Base-by-base conservation (phyloP, 345 rosid species). In the Turritis glabra region DNA sequence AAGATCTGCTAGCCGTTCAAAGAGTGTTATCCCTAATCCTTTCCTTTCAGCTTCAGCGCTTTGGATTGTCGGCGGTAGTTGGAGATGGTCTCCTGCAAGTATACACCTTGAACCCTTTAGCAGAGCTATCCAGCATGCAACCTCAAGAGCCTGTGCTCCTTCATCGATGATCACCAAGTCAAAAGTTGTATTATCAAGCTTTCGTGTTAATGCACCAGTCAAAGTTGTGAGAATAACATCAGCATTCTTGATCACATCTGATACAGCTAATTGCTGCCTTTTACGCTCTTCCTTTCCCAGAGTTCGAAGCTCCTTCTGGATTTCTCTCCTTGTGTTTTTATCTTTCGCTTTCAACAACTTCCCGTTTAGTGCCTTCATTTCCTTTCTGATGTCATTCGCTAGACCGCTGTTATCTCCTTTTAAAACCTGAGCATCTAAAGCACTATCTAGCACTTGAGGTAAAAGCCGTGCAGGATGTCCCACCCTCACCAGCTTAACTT, bases 71-170 rank as follows among this genome's bases (percentile, higher is more conserved):
- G 99, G 99, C 29, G 97, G 97, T 75, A 94, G 97, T 77, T 94
- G 97, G 68, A 92, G 97, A 86, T 94, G 97, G 69, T 94, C 97
- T 57, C 99, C 99, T 0, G 90, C 88, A 76, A 94, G 97, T 83
- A 92, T 85, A 65, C 99, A 92, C 80, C 97, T 82, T 54, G 97
- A 85, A 44, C 97, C 97, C 82, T 92, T 95, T 22, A 90, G 76
- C 73, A 95, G 71, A 73, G 98, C 96, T 22, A 92, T 86, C 97
- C 98, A 95, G 80, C 98, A 92, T 37, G 98, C 92, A 73, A 95
- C 87, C 83, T 95, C 99, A 80, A 95, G 98, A 1, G 97, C 98
- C 83, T 89, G 99, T 35, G 99, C 97, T 79, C 97, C 97, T 88
- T 95, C 99, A 75, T 95, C 99, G 7, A 92, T 95, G 41, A 95